A percentile compares a stretch with the other conserved stretches of the same genome.
phyloP scores from a whole-genome alignment of 164 flowering plant genomes.

The Tinospora cordifolia region DNA sequence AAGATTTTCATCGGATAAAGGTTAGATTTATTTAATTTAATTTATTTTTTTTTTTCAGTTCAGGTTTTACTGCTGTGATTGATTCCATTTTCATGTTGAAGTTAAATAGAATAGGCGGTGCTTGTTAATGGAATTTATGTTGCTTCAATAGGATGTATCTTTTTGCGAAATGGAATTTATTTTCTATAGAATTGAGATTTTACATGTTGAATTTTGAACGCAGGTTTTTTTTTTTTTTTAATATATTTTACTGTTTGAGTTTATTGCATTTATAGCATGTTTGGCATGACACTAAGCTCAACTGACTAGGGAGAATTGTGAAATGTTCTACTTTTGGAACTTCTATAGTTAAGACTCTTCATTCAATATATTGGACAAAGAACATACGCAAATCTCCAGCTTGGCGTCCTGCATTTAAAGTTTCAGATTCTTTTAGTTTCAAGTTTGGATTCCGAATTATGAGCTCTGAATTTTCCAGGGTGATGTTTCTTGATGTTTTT shows the following conservation, averaged over 20 bases:
- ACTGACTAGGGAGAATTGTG: neutral
- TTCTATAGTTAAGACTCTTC: neutral
- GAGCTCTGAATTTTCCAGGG: neutral
- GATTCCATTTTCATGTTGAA: neutral
- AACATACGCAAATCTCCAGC: neutral
- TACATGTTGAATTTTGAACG: neutral
- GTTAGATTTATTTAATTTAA: constrained; percentile 22
- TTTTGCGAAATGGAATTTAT: no score
- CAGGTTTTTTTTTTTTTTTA: neutral
- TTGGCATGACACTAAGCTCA: neutral
- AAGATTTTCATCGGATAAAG: constrained; percentile 79
- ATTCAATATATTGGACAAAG: neutral
- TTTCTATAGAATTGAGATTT: no score
- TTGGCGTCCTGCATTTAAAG: neutral
- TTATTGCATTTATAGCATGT: neutral
- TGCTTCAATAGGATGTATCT: no score
- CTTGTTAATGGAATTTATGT: neutral
- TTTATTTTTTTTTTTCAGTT: neutral
- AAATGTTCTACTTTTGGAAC: neutral
- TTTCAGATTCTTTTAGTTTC: neutral
- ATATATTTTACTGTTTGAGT: neutral
- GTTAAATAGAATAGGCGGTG: neutral
- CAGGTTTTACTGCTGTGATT: neutral
- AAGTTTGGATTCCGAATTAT: neutral
- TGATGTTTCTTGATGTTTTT: neutral